Base-by-base conservation (phyloP, 805 yeast species). In the Hanseniaspora nectarophila region DNA sequence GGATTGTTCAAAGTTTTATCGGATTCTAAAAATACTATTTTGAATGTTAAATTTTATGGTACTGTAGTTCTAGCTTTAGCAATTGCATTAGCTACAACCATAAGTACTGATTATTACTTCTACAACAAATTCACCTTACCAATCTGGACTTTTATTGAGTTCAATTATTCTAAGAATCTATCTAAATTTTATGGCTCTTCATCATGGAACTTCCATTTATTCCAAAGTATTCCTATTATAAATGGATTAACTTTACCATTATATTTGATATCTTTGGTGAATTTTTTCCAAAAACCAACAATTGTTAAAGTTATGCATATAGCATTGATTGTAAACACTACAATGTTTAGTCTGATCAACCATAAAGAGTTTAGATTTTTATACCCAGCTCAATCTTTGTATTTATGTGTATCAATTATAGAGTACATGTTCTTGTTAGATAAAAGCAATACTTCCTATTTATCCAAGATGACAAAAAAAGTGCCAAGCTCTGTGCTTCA, bases 291-390 rank as follows among this genome's bases (percentile, higher is more conserved):
- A 24, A 35, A 39, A 13, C 31, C 57, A 62, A 2, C 39, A 28
- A 29, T 54, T 16, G 26, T 16, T 43, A 5, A 33, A 34, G 10
- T 18, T 15, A 29, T 69, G 13, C 69, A 67, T 56, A 12, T 61
- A 7, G 57, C 73, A 46, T 56, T 74, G 0, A 18, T 72, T 0
- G 51, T 74, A 5, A 82, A 82, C 43, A 46, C 84, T 1, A 45
- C 66, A 0, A 69, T 72, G 0, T 86, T 84, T 58, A 84, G 96
- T 0, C 48, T 70, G 2, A 74, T 92, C 18, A 69, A 74, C 10
- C 99, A 92, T 65, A 92, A 92, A 62, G 99, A 92, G 63, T 84
- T 88, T 59, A 73, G 99, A 43, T 92, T 92, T 63, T 72, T 94
- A 16, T 87, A 82, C 58, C 95, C 94, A 1, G 62, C 92, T 49